Base-by-base conservation (phyloP, 805 yeast species). In the Metschnikowia reukaufii region DNA sequence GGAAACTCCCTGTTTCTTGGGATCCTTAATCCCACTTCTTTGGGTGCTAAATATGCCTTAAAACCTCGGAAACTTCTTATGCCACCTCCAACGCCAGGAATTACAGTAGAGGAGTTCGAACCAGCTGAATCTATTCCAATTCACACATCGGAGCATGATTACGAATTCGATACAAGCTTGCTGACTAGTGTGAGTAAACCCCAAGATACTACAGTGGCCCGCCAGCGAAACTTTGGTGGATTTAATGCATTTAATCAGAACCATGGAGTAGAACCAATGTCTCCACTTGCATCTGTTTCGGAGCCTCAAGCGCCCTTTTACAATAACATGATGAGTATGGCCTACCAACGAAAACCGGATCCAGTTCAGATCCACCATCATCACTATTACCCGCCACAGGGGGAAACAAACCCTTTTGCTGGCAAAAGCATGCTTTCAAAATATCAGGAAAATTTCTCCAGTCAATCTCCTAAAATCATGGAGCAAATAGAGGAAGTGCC, bases 301-400 rank as follows among this genome's bases (percentile, higher is more conserved):
- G 31, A 19, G 16, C 13, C 13, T 13, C 34, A 34, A 34, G 10
- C 17, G 19, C 44, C 38, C 10, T 34, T n/a, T n/a, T 16, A 21
- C n/a, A 25, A 18, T 7, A 27, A 38, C 16, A 29, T 29, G 27
- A 29, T 38, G 33, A 29, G 42, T 20, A 27, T 16, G 21, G 10
- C 33, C 17, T n/a, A n/a, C 21, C 42, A 39, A 10, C 9, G 16
- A 16, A 29, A 17, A 12, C 25, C 39, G 10, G 39, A 34, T 23
- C 23, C 38, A 21, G 42, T 55, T 15, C 64, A 55, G 56, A 66
- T 74, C 39, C 80, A 76, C 54, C 80, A 76, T 50, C 78, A 77
- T 51, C 75, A 77, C 52, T 73, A 77, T 51, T 71, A 74, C 51
- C 31, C 50, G 10, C 36, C 39, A 2, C 31, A 33, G 17, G 18